Conservation (phyloP, 352 stramenopile genomes). For the Phytophthora pluvialis region DNA sequence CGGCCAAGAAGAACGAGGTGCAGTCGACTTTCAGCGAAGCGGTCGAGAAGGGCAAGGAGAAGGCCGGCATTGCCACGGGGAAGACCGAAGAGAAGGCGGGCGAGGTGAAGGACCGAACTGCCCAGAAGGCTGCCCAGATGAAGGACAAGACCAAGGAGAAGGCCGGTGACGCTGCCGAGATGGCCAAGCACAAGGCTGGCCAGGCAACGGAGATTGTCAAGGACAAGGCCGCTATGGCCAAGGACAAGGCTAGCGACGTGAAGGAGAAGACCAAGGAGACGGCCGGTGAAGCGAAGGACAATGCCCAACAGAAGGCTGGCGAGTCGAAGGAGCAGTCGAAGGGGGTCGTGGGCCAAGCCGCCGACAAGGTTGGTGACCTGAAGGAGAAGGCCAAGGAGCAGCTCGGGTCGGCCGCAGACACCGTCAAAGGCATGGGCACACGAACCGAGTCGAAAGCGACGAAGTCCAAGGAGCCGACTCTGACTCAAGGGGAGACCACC, state of each 20-base stretch:
- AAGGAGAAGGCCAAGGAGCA: constrained; percentile 31
- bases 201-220: constrained; percentile 1
- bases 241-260: constrained; percentile 1
- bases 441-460: constrained; percentile 14
- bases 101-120: neutral
- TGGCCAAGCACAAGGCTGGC: constrained; percentile 16
- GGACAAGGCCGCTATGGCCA: constrained; percentile 1
- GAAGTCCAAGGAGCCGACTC: constrained; percentile 31
- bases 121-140: constrained; percentile 13
- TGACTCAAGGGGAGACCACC: constrained; percentile 17
- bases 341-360: constrained; percentile 10
- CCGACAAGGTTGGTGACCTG: constrained; percentile 13
- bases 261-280: constrained; percentile 15
- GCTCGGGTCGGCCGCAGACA: constrained; percentile 17
- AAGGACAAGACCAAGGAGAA: constrained; percentile 4
- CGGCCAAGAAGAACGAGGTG: constrained; percentile 33
- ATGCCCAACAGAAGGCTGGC: constrained; percentile 2
- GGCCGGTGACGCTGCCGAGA: no score
- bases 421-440: constrained; percentile 9
- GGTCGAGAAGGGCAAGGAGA: constrained; percentile 36
- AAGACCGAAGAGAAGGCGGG: constrained; percentile 33
- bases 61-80: constrained; percentile 25
- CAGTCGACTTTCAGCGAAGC: constrained; percentile 38
- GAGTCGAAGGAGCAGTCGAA: constrained; percentile 26
- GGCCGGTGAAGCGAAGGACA: constrained; percentile 22